Base-by-base conservation (phyloP, 2,329 filamentous ascomycete species). In the Xylariaceae sp. region DNA sequence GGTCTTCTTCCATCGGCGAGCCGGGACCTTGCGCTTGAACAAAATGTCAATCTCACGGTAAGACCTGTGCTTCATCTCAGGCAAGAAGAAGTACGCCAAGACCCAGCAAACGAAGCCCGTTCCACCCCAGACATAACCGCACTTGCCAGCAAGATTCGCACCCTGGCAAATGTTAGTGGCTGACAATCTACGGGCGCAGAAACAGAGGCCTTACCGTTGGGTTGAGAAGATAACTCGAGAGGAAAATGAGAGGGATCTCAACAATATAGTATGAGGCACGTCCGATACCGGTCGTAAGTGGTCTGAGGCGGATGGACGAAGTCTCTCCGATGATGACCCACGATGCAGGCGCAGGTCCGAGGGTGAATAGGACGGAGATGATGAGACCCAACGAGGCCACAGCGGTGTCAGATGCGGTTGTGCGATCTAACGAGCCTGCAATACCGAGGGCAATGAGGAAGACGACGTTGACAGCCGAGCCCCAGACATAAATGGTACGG, bases 321-420 rank as follows among this genome's bases (percentile, higher is more conserved):
- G 83, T 86, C 66, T 86, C 83, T 57, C 78, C 81, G 42, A 86
- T 86, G 57, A 86, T 82, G 68, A 81, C 78, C 76, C 78, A 86
- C 10, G 82, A 85, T 38, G 79, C 78, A 42, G 83, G 83, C 2
- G 80, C 83, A 22, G 80, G 81, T 57, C 79, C 81, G 14, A 83
- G 65, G 39, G 76, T 78, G 70, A 85, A 87, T 31, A 85, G 67
- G 48, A 87, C 78, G 27, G 83, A 86, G 60, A 86, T 73, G 57
- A 86, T 82, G 45, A 86, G 70, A 55, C 82, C 83, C 19, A 86
- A 69, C 7, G 76, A 79, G 9, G 83, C 83, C 64, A 83, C 79
- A 2, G 82, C 82, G 31, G 76, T 68, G 44, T 65, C 73, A 40
- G 78, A 60, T 6, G 74, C 58, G 0, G 49, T 71, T 9, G 63